Percentiles rank a stretch among this genome's conserved stretches.
Conservation (phyloP, 345 rosid genomes). For the Bruguiera parviflora region DNA sequence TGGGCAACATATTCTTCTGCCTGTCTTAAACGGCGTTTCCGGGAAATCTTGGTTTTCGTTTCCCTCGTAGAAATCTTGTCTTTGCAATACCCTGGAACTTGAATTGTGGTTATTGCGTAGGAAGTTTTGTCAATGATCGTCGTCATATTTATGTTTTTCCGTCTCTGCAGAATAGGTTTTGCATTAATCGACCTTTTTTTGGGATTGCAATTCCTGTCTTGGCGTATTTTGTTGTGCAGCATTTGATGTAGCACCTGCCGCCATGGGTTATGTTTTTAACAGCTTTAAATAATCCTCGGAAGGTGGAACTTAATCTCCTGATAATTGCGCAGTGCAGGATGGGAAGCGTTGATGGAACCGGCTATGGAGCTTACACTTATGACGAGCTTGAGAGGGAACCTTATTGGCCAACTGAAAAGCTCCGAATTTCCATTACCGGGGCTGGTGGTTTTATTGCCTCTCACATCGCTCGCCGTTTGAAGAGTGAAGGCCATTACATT, state of each 20-base stretch:
- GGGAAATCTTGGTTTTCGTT: neutral
- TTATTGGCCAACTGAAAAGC: slow-evolving; percentile 91
- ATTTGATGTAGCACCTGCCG: neutral
- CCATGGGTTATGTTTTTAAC: neutral
- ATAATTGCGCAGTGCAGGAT: slow-evolving; percentile 40
- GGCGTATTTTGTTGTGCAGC: neutral
- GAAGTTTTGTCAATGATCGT: neutral
- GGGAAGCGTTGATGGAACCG: slow-evolving; percentile 59
- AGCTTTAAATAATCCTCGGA: neutral
- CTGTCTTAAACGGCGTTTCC: too few species aligned
- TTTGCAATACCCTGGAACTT: neutral
- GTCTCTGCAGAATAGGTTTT: neutral
- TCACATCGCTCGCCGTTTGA: slow-evolving; percentile 96
- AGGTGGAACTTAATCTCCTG: neutral
- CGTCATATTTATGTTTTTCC: neutral
- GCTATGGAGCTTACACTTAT: slow-evolving; percentile 79
- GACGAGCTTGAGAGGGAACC: slow-evolving; percentile 76
- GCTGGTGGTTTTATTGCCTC: slow-evolving; percentile 98
- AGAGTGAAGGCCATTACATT: slow-evolving; percentile 89
- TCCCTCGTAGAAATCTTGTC: neutral
- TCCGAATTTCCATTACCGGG: slow-evolving; percentile 77
- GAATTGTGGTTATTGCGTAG: neutral
- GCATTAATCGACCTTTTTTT: neutral
- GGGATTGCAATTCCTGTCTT: neutral
- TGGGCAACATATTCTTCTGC: too few species aligned